Evolutionary conservation across 805 yeast genomes (phyloP).

Genomic region (Sugiyamaella qingdaonensis): DNA sequence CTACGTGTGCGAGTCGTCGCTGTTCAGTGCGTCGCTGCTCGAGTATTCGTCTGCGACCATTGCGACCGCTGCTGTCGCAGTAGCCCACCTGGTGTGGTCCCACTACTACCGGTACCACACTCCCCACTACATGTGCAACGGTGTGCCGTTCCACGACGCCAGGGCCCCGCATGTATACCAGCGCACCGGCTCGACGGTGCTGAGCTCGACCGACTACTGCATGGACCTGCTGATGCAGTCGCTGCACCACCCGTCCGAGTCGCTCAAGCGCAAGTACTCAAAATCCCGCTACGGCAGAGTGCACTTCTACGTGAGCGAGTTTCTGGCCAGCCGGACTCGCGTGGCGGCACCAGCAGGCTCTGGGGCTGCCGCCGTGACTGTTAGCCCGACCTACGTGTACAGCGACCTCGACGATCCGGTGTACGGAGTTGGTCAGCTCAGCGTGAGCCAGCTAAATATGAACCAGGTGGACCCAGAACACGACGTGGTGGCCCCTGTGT

Average conservation of each 20-base stretch:
- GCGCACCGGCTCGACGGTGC: neutral
- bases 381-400: neutral
- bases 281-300: conserved; percentile 10
- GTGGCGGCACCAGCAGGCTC: neutral
- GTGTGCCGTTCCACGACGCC: conserved; percentile 7
- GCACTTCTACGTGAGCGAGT: conserved; percentile 2
- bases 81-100: conserved; percentile 27
- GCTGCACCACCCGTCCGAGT: conserved; percentile 13
- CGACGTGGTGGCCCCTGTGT: too few relatives aligned
- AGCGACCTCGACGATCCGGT: neutral
- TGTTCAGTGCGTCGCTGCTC: conserved; percentile 32
- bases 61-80: conserved; percentile 34
- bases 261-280: conserved; percentile 21
- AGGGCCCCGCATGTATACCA: neutral
- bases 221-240: conserved; percentile 17
- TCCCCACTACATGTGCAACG: conserved; percentile 6
- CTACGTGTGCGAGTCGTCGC: conserved; percentile 36
- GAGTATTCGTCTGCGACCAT: conserved; percentile 29
- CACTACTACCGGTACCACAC: conserved; percentile 5
- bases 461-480: too few relatives aligned
- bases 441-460: too few relatives aligned
- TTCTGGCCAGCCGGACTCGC: neutral
- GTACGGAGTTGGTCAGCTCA: neutral
- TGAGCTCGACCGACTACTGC: conserved; percentile 14
- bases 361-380: neutral